Conservation (phyloP, 1,139 yeast species). For the Yamadazyma mexicana region DNA sequence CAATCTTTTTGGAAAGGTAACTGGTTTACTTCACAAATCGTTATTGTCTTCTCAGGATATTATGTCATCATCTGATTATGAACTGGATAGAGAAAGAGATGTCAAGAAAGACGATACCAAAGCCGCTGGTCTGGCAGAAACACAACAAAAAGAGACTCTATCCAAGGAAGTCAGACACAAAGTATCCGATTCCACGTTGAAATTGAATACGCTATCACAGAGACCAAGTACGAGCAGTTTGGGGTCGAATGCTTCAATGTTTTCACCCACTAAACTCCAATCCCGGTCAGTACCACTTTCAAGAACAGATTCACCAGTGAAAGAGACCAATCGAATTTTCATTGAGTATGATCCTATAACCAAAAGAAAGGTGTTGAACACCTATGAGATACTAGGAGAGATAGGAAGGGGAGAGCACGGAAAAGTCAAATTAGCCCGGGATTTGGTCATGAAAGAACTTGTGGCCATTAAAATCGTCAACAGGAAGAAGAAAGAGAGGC, state of each 20-base stretch:
- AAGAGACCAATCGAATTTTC: slow-evolving; percentile 79
- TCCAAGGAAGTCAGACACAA: slow-evolving; percentile 8
- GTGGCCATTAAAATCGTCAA: slow-evolving; percentile 95
- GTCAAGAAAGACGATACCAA: too few species aligned
- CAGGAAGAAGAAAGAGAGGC: slow-evolving; percentile 60
- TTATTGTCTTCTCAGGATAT: slow-evolving; percentile 16
- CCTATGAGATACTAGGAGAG: slow-evolving; percentile 85
- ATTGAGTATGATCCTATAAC: slow-evolving; percentile 89
- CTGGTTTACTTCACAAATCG: slow-evolving; percentile 30
- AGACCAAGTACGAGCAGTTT: neutral
- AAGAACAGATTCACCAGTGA: slow-evolving; percentile 43
- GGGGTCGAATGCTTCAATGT: neutral
- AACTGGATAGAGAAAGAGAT: slow-evolving; percentile 7
- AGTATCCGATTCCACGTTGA: slow-evolving; percentile 13
- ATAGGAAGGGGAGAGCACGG: slow-evolving; percentile 98
- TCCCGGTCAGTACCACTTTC: slow-evolving; percentile 10
- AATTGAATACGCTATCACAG: neutral
- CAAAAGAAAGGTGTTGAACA: slow-evolving; percentile 79
- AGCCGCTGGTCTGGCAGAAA: too few species aligned
- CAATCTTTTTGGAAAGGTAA: slow-evolving; percentile 32
- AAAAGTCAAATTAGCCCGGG: slow-evolving; percentile 87
- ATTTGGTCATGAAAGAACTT: slow-evolving; percentile 62
- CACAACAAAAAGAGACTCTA: too few species aligned
- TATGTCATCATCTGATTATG: slow-evolving; percentile 10
- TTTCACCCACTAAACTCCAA: slow-evolving; percentile 1